Percentiles rank a stretch among this genome's conserved stretches.
These are phyloP conservation scores for Trichoderma arundinaceum DNA, from an alignment of 2,329 filamentous ascomycete genomes.

Conservation along the genomic window DNA sequence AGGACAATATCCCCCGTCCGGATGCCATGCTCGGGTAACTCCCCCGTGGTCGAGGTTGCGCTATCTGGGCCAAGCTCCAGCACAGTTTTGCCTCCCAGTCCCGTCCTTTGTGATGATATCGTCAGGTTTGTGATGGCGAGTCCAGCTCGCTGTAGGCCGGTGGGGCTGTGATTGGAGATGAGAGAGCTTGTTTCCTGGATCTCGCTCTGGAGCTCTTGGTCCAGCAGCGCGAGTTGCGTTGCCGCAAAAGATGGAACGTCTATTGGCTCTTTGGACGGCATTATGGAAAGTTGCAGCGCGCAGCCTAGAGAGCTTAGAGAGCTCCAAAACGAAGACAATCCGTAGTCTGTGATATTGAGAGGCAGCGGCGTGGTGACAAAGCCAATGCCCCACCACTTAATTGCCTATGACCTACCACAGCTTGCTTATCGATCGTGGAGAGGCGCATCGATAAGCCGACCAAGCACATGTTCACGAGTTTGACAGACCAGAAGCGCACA, in stretches of 20 bases:
- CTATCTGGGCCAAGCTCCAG: constrained; percentile 78
- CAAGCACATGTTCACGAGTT: not conserved
- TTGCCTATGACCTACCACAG: not conserved
- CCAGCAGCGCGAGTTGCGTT: constrained; percentile 73
- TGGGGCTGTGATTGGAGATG: constrained; percentile 70
- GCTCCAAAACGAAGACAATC: not conserved
- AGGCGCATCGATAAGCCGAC: constrained; percentile 6
- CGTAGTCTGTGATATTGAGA: constrained; percentile 5
- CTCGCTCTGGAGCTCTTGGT: constrained; percentile 74
- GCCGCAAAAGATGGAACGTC: constrained; percentile 72
- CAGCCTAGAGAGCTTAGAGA: not conserved
- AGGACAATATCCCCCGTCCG: constrained; percentile 79
- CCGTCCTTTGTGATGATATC: constrained; percentile 78
- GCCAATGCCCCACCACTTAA: constrained; percentile 3
- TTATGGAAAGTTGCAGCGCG: constrained; percentile 34
- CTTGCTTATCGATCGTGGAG: not conserved
- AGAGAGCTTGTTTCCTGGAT: constrained; percentile 71
- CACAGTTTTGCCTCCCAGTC: constrained; percentile 88
- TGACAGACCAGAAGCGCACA: not conserved
- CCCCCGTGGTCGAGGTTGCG: constrained; percentile 61
- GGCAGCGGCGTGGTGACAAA: not conserved
- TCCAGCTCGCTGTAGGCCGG: constrained; percentile 75
- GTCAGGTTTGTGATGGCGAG: constrained; percentile 78
- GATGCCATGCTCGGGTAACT: constrained; percentile 76
- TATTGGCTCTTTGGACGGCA: constrained; percentile 52